Evolutionary conservation across 257 asterid species (phyloP).

Genomic region (Ophiorrhiza pumila): DNA sequence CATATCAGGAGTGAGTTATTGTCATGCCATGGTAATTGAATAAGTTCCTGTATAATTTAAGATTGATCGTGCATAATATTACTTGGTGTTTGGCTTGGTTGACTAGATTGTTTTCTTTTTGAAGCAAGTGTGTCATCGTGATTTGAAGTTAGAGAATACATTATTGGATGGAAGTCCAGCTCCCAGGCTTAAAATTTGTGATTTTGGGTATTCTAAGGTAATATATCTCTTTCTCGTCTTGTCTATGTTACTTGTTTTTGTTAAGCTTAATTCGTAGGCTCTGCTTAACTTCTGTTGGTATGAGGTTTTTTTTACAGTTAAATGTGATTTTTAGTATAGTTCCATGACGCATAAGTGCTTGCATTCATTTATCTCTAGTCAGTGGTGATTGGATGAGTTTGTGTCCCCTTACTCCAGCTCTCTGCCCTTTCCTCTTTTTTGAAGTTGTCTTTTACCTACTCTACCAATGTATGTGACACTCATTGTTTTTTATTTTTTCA

Average conservation of each 20-base stretch:
- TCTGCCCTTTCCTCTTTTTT: neutral
- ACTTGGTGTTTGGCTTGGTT: neutral
- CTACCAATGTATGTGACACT: neutral
- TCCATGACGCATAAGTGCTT: neutral
- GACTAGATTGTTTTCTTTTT: conserved; percentile 15
- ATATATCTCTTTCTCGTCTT: conserved; percentile 6
- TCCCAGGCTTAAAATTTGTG: conserved; percentile 92
- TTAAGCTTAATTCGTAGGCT: neutral
- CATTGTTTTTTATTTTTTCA: conserved; percentile 28
- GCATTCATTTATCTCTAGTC: neutral
- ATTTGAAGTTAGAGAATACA: conserved; percentile 90
- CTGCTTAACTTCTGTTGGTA: neutral
- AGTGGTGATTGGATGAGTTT: conserved; percentile 2
- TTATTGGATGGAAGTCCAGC: conserved; percentile 92
- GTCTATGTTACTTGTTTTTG: neutral
- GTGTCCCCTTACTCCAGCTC: neutral
- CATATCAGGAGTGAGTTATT: conserved; percentile 96
- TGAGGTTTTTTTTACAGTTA: neutral
- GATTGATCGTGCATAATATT: neutral
- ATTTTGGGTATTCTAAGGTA: conserved; percentile 99
- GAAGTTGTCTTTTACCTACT: neutral
- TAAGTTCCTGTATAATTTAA: neutral
- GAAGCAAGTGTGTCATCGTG: conserved; percentile 98
- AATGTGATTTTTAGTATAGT: neutral
- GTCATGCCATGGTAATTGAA: conserved; percentile 83